These are phyloP conservation scores for Trypanosoma caninum DNA, from an alignment of 208 protist genomes.

Conservation along the genomic window DNA sequence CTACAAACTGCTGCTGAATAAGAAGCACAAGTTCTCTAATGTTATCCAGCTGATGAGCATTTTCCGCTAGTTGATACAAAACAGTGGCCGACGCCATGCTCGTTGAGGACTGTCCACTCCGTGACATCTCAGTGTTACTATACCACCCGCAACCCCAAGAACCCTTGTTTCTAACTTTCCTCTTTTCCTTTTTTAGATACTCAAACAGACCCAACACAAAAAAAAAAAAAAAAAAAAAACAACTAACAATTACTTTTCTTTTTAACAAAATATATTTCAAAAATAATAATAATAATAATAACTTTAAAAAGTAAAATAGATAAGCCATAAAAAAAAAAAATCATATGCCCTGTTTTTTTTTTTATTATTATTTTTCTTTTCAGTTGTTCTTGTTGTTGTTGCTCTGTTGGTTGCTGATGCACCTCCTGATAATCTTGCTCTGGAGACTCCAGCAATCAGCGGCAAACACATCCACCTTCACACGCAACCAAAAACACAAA, in stretches of 20 bases:
- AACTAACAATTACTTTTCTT: not conserved
- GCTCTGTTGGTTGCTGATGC: too few species aligned
- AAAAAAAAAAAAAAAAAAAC: not conserved
- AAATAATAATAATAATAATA: not conserved
- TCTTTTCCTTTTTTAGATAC: not conserved
- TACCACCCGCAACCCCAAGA: not conserved
- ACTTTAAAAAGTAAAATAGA: not conserved
- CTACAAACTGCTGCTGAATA: constrained; percentile 67
- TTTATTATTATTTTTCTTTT: not conserved
- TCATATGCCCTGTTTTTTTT: not conserved
- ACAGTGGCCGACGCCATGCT: not conserved
- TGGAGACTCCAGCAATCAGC: not conserved
- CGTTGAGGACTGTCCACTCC: not conserved
- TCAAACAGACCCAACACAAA: not conserved
- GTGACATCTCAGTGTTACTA: not conserved
- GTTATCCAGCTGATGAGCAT: constrained; percentile 36
- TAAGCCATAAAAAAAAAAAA: not conserved
- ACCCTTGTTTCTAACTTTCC: not conserved
- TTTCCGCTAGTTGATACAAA: constrained; percentile 31
- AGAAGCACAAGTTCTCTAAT: constrained; percentile 42
- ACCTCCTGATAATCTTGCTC: not conserved
- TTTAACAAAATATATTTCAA: not conserved
- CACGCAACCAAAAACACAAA: too few species aligned
- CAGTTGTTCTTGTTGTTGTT: not conserved
- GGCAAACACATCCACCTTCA: not conserved